Base-by-base conservation (phyloP, 140 eudicot species). In the Oenanthe javanica region DNA sequence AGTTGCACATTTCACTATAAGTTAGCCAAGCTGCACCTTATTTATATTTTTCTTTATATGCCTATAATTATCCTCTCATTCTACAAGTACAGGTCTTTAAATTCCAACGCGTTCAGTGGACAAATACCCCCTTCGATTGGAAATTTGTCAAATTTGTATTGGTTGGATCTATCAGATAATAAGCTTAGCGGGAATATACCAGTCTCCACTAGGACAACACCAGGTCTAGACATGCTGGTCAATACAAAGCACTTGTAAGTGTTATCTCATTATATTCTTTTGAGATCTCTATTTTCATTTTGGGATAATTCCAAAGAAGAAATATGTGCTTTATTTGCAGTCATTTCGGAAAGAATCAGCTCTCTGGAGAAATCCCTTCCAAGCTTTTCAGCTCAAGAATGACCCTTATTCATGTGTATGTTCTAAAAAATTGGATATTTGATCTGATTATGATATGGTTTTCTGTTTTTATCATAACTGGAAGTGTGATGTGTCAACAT, bases 201-300 rank as follows among this genome's bases (percentile, higher is more conserved):
- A 9, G 91, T 93, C 84, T 93, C 98, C 42, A 78, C 38, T 75
- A 92, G 88, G 59, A 89, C 59, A 40, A 45, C 86, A 21, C 89
- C 96, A 73, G 98, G 98, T 73, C 96, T 93, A 71, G 98, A 93
- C 81, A 85, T 86, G 98, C 96, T 93, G 57, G 75, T 84, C 75
- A 21, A 87, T 27, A 81, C 97, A 61, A 85, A 79, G 73, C 98
- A 93, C 82, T 91, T 93, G 98, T 93, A 90, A 21, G 97, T 85
- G 31, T 71, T n/a, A 36, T 69, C 69, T 69, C 64, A 19, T 77
- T 72, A 10, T 23, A 31, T 66, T 43, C 25, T 49, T 1, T n/a
- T 25, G 18, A 5, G 9, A 31, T 15, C 49, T 66, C 23, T 48
- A 69, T 25, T 71, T 46, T 18, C 2, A 18, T 9, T 15, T 16